A percentile compares a stretch with the other conserved stretches of the same genome.
phyloP scores from a whole-genome alignment of 768 basidiomycete genomes.

The Suillus alpinus region DNA sequence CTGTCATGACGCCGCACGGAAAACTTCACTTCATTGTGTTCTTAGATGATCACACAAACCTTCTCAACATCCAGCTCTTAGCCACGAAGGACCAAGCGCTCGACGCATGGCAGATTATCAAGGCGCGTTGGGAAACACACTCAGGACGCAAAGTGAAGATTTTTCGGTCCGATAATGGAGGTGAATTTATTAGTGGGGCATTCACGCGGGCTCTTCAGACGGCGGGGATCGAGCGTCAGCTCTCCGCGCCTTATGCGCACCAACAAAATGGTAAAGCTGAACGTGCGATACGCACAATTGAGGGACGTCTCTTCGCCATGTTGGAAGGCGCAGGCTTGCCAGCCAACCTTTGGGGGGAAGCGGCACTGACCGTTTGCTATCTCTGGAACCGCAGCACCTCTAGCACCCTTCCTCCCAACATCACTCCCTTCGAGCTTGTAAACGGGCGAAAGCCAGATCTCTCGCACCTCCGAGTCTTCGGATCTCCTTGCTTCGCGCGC shows the following conservation, averaged over 20 bases:
- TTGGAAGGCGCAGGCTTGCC: not conserved
- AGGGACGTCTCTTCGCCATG: not conserved
- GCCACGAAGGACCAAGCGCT: no score
- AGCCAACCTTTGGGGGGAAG: not conserved
- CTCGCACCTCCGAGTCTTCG: no score
- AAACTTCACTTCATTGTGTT: no score
- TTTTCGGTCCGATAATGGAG: not conserved
- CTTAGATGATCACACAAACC: no score
- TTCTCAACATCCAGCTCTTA: no score
- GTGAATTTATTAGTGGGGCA: not conserved
- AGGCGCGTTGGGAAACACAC: not conserved
- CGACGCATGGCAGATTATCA: no score
- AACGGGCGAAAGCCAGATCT: not conserved
- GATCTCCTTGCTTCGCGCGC: no score
- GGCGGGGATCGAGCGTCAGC: not conserved
- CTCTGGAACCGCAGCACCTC: not conserved
- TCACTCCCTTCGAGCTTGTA: rapidly evolving
- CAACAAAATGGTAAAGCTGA: not conserved
- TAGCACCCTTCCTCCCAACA: rapidly evolving
- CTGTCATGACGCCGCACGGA: no score
- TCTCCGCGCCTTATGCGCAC: not conserved
- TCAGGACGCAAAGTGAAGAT: no score
- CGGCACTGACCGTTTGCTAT: not conserved
- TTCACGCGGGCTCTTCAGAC: rapidly evolving
- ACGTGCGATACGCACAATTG: not conserved